Conservation (phyloP, 129 eudicot genomes). For the Pseudognaphalium luteoalbum region DNA sequence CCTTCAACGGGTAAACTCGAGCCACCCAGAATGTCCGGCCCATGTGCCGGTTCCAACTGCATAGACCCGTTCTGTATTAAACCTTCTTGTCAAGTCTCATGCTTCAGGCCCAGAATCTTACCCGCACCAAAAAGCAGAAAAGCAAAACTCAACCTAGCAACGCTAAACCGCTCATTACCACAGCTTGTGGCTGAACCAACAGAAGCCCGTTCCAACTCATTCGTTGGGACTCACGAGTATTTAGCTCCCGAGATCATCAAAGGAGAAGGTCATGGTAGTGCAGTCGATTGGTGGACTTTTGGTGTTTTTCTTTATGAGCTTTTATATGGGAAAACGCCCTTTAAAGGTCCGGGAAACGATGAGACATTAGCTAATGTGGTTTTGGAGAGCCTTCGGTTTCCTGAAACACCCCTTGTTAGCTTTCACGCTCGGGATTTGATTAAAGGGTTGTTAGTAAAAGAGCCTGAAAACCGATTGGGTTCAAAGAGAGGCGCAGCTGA, state of each 20-base stretch:
- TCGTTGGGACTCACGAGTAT: slow-evolving; percentile 97
- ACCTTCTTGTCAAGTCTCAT: slow-evolving; percentile 81
- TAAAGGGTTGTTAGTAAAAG: slow-evolving; percentile 69
- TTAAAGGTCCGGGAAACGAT: slow-evolving; percentile 82
- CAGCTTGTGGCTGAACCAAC: slow-evolving; percentile 96
- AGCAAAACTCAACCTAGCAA: slow-evolving; percentile 43
- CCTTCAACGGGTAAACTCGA: slow-evolving; percentile 40
- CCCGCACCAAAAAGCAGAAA: slow-evolving; percentile 51
- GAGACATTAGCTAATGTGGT: slow-evolving; percentile 91
- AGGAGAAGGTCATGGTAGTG: slow-evolving; percentile 98
- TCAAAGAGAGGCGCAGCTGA: slow-evolving; percentile 89
- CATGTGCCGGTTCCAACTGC: slow-evolving; percentile 83
- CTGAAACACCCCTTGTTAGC: slow-evolving; percentile 83
- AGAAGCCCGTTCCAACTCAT: slow-evolving; percentile 94
- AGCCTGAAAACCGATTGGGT: slow-evolving; percentile 83
- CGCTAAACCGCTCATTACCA: slow-evolving; percentile 50
- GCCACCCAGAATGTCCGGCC: slow-evolving; percentile 82
- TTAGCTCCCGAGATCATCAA: slow-evolving; percentile 95
- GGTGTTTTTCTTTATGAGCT: slow-evolving; percentile 96
- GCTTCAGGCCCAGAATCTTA: slow-evolving; percentile 70
- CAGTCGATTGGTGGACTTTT: slow-evolving; percentile 99
- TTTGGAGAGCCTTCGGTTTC: slow-evolving; percentile 67
- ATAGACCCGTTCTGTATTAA: slow-evolving; percentile 88
- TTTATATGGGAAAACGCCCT: slow-evolving; percentile 90
- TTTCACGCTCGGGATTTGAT: slow-evolving; percentile 90